These are phyloP conservation scores for Blattamonas nauphoetae DNA, from an alignment of 78 protist genomes.

Conservation along the genomic window DNA sequence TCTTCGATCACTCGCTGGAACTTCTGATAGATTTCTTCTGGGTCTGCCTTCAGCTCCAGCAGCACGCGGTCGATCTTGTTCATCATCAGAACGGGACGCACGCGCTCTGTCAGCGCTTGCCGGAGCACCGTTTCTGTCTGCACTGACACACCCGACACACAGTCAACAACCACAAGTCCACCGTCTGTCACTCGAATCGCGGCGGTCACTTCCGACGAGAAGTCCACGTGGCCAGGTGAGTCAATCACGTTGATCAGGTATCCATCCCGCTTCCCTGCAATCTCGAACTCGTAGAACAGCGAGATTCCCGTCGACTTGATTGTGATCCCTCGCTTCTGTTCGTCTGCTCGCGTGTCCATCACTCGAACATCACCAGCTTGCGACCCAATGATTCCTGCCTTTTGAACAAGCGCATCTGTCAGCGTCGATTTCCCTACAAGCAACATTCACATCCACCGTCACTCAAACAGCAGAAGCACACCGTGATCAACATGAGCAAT, in stretches of 20 bases:
- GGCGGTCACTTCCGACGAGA: neutral
- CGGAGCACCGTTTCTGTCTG: slow-evolving; percentile 99
- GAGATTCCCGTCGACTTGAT: slow-evolving; percentile 62
- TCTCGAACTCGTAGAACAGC: slow-evolving; percentile 42
- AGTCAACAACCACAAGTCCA: slow-evolving; percentile 86
- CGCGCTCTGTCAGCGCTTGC: slow-evolving; percentile 78
- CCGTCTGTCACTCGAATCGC: slow-evolving; percentile 14
- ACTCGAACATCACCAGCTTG: slow-evolving; percentile 41
- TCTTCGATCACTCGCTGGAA: slow-evolving; percentile 62
- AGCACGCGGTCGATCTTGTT: slow-evolving; percentile 25
- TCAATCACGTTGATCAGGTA: slow-evolving; percentile 73
- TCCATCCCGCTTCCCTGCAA: neutral
- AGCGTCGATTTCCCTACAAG: slow-evolving; percentile 35
- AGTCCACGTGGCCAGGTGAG: slow-evolving; percentile 92
- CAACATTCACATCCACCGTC: no score
- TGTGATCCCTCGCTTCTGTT: slow-evolving; percentile 22
- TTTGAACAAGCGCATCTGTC: slow-evolving; percentile 24
- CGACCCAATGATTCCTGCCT: slow-evolving; percentile 16
- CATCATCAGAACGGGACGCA: neutral
- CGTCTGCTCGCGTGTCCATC: slow-evolving; percentile 55
- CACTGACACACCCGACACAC: slow-evolving; percentile 97
- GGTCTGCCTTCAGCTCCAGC: slow-evolving; percentile 84
- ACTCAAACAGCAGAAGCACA: no score
- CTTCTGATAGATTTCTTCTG: slow-evolving; percentile 74
- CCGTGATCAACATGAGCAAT: no score